Evolutionary conservation across 2,329 filamentous ascomycete species (phyloP), one percentile per base, ranked within the genome.

Genomic region (Mariannaea elegans): DNA sequence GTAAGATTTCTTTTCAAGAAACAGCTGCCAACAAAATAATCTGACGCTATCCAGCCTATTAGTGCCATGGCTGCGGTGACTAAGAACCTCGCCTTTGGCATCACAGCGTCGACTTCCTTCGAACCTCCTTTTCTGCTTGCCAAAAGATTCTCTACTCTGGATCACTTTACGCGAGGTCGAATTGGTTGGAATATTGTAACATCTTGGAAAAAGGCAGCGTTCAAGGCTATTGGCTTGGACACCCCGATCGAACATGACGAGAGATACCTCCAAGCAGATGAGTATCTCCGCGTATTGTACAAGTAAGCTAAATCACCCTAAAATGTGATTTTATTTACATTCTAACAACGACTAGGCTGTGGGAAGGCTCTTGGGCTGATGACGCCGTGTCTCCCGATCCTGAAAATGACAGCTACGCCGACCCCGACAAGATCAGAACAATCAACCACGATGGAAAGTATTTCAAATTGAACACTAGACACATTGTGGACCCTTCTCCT

Each of bases 171-270:
- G 0, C 77, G 81, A 3, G 87, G 87, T 0, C 78, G 87, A 0
- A 80, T 89, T 31, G 87, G 85, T 0, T 89, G 87, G 87, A 90
- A 90, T 61, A 88, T 90, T 18, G 87, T 90, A 1, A 89, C 87
- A 0, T 66, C 62, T 0, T 69, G 65, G 65, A 69, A 68, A 69
- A 88, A 88, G 66, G 80, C 83, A 0, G 86, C 86, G 0, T 87
- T 87, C 71, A 87, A 88, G 66, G 85, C 85, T 0, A 87, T 89
- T 54, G 86, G 86, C 0, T 69, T 87, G 2, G 82, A 87, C 12
- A 82, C 73, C 4, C 82, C 83, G 0, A 84, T 86, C 29, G 82
- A 86, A 56, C 87, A 89, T 63, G 87, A 89, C 39, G 81, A 88
- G 68, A 79, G 86, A 23, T 89, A 89, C 61, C 77, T 75, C 0